Percentiles rank a stretch among this genome's conserved stretches.
phyloP scores from a whole-genome alignment of 2,329 filamentous ascomycete species.

The Cryphonectria parasitica region DNA sequence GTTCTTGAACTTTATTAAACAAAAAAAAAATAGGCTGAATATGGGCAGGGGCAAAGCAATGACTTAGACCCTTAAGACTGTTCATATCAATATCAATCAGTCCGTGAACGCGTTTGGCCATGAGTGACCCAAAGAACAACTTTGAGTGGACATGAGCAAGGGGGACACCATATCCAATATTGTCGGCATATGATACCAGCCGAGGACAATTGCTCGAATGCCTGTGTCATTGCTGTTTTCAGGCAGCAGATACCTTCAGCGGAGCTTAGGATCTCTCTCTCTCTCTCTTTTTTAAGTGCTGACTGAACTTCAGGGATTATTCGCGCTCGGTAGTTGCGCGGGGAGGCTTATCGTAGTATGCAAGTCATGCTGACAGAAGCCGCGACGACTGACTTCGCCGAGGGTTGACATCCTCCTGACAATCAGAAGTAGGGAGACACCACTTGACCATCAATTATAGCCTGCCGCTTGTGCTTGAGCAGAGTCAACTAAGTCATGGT shows the following conservation, averaged over 20 bases:
- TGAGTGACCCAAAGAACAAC: not conserved
- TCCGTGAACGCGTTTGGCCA: not conserved
- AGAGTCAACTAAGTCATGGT: not conserved
- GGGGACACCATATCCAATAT: not conserved
- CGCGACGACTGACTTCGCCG: not conserved
- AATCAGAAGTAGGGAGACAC: no score
- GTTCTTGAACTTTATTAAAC: not conserved
- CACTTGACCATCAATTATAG: not conserved
- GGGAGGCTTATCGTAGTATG: not conserved
- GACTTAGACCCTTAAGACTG: not conserved
- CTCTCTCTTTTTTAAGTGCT: slow-evolving; percentile 24
- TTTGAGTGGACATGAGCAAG: not conserved
- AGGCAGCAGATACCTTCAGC: not conserved
- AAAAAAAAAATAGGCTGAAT: no score
- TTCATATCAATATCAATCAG: not conserved
- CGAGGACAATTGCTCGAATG: not conserved
- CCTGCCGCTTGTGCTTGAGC: not conserved
- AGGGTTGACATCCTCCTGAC: not conserved
- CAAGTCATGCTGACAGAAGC: not conserved
- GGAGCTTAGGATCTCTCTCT: not conserved
- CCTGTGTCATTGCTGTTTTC: not conserved
- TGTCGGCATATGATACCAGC: not conserved
- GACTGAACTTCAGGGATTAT: not conserved
- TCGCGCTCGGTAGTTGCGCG: not conserved
- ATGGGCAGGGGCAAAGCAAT: not conserved